These are phyloP conservation scores for Aspergillus novoparasiticus DNA, from an alignment of 2,329 filamentous ascomycete genomes.

Conservation along the genomic window DNA sequence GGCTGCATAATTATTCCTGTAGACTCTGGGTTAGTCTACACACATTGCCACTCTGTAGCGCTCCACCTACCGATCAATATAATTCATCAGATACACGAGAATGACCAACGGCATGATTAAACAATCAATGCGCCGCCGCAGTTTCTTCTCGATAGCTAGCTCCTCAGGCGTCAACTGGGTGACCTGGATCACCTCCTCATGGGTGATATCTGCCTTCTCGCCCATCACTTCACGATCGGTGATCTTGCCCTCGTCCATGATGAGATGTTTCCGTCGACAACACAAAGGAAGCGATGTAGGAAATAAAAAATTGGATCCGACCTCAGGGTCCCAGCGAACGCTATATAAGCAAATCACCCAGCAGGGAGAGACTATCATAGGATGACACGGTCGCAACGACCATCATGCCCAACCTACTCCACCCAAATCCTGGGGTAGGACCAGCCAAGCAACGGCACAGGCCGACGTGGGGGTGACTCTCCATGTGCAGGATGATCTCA, in stretches of 20 bases:
- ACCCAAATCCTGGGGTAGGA: not conserved
- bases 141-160: slow-evolving; percentile 38
- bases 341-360: not conserved
- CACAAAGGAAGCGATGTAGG: not conserved
- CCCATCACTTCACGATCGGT: slow-evolving; percentile 20
- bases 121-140: slow-evolving; percentile 41
- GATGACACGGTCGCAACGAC: not conserved
- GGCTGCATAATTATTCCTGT: slow-evolving; percentile 50
- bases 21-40: not conserved
- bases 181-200: slow-evolving; percentile 40
- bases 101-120: slow-evolving; percentile 46
- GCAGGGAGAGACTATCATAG: too few species aligned
- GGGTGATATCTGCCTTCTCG: slow-evolving; percentile 21
- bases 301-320: not conserved
- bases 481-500: not conserved
- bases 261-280: not conserved
- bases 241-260: slow-evolving; percentile 10
- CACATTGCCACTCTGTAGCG: too few species aligned
- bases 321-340: not conserved
- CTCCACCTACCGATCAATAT: slow-evolving; percentile 43
- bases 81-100: slow-evolving; percentile 48
- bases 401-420: not conserved
- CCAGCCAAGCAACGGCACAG: not conserved
- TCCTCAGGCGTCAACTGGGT: slow-evolving; percentile 34
- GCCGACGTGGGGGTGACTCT: not conserved